Evolutionary conservation across 331 rosid genomes (phyloP), one percentile per base, ranked within the genome.

Genomic region (Telfairia occidentalis): DNA sequence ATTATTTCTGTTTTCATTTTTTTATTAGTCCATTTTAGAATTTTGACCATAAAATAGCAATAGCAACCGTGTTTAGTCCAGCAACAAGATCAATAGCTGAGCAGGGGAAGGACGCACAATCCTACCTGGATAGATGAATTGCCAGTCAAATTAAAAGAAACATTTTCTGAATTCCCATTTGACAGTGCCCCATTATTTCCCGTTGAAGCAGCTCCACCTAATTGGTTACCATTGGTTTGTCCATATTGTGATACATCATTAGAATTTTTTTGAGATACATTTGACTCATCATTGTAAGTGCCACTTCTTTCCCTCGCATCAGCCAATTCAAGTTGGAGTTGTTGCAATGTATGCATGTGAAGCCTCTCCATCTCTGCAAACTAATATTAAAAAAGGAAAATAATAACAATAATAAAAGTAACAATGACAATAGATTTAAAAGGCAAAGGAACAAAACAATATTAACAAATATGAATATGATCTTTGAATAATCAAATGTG

Each of bases 341-440:
- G 97, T 74, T 95, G 99, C 42, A 95, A 21, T 0, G 97, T 21
- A 81, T 90, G 95, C 85, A 90, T 57, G 81, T 95, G 99, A 82
- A 78, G 82, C 86, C 97, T 90, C 79, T 95, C 99, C 93, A 92
- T 85, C 84, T 95, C 99, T 49, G 96, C 90, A 81, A 82, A 89
- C 99, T 95, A 83, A 34, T 42, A 79, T 71, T 81, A 78, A 73
- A 58, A 78, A 83, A 21, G 29, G 19, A 18, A 40, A 40, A 26
- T 28, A 26, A 69, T 1, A 43, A 74, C 64, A 81, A 75, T 34
- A 30, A 65, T 30, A 76, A 21, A 2, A 67, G 5, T 28, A 7
- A 61, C 16, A 3, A 11, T 13, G 1, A 21, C 19, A 38, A 38
- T 1, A 65, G 19, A 38, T 38, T 13, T 24, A 40, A 40, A 32